phyloP scores from a whole-genome alignment of 495 filamentous ascomycete species.

The Chaetomium fimeti region DNA sequence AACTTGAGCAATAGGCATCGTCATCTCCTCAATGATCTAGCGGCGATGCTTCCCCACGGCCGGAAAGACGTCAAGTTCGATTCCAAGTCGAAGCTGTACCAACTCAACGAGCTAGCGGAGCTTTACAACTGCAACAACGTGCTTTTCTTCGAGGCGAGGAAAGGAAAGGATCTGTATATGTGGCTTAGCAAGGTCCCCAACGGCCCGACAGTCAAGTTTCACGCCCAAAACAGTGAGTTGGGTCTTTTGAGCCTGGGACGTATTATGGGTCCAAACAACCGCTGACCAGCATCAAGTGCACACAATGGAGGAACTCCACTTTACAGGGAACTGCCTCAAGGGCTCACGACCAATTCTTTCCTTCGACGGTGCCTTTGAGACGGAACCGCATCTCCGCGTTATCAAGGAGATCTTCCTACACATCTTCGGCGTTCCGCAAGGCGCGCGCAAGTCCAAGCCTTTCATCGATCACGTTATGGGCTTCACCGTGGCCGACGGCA shows the following conservation, averaged over 20 bases:
- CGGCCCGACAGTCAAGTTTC: conserved; percentile 87
- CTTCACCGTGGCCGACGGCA: conserved; percentile 89
- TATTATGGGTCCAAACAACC: background rate
- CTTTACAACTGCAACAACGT: conserved; percentile 99
- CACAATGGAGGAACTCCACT: conserved; percentile 94
- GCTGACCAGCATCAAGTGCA: conserved; percentile 55
- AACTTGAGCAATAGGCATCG: conserved; percentile 62
- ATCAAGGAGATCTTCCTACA: conserved; percentile 87
- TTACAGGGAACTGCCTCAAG: conserved; percentile 94
- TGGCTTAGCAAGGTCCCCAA: conserved; percentile 95
- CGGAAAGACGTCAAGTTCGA: conserved; percentile 96
- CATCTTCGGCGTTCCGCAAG: conserved; percentile 90
- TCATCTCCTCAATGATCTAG: conserved; percentile 87
- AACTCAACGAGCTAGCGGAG: conserved; percentile 94
- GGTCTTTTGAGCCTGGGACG: too few relatives aligned
- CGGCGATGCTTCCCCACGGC: conserved; percentile 83
- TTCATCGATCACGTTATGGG: conserved; percentile 94
- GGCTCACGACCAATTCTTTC: conserved; percentile 92
- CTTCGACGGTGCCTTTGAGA: conserved; percentile 84
- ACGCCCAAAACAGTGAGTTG: conserved; percentile 61
- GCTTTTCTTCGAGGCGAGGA: conserved; percentile 93
- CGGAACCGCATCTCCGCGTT: conserved; percentile 64
- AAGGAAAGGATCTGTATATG: conserved; percentile 89
- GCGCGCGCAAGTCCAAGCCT: conserved; percentile 83
- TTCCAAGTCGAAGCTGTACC: conserved; percentile 88